A percentile compares a stretch with the other conserved stretches of the same genome.
Evolutionary conservation across 176 grass and related monocot species (phyloP).

Genomic region (Carex cristatella): DNA sequence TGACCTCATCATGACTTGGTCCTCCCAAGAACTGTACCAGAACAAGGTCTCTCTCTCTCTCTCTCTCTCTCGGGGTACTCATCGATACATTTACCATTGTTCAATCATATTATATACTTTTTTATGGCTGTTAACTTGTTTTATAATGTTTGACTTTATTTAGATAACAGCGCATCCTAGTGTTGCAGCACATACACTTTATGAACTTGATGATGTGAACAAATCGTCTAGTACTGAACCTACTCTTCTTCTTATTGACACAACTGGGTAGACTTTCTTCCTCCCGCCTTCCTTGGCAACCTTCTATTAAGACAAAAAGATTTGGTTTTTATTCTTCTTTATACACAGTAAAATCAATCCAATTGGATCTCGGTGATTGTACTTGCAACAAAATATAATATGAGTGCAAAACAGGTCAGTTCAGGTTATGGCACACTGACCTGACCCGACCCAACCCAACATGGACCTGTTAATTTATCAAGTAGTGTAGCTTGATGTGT

Average conservation of each 20-base stretch:
- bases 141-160: slow-evolving; percentile 23
- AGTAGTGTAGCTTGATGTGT: neutral
- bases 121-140: neutral
- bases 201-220: slow-evolving; percentile 79
- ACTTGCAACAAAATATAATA: neutral
- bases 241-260: slow-evolving; percentile 92
- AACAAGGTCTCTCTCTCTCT: slow-evolving; percentile 53
- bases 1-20: slow-evolving; percentile 90
- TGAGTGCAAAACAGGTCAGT: neutral
- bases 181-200: slow-evolving; percentile 74
- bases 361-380: neutral
- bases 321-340: neutral
- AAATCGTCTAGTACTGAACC: slow-evolving; percentile 75
- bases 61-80: neutral
- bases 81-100: neutral
- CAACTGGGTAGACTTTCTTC: slow-evolving; percentile 62
- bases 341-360: neutral
- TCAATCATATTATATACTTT: neutral
- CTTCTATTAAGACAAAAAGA: neutral
- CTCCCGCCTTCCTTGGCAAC: neutral
- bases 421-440: neutral
- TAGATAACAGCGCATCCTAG: slow-evolving; percentile 83
- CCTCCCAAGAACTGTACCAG: slow-evolving; percentile 93
- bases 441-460: neutral
- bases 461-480: slow-evolving; percentile 9